Percentiles rank a stretch among this genome's conserved stretches.
These are phyloP conservation scores for Lepiota subincarnata DNA, from an alignment of 768 basidiomycete species.

Conservation along the genomic window DNA sequence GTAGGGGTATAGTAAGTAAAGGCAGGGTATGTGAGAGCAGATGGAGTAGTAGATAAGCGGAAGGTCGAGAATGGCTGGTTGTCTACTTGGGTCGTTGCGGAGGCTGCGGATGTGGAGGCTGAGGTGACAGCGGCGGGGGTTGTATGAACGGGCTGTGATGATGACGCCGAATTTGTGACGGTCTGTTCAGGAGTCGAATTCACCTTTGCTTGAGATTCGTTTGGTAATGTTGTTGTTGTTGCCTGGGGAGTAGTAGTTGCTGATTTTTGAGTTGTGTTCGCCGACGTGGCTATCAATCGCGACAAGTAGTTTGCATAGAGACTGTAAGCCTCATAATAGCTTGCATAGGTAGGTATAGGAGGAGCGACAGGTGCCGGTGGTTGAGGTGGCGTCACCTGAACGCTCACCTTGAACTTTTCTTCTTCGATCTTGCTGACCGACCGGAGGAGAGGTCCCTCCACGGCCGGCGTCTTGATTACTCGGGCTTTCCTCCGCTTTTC, in stretches of 20 bases:
- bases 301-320: not conserved
- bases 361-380: constrained; percentile 26
- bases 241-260: constrained; percentile 6
- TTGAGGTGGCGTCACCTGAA: constrained; percentile 15
- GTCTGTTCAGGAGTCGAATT: not conserved
- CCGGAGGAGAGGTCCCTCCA: constrained; percentile 65
- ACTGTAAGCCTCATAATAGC: not conserved
- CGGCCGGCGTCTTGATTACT: constrained; percentile 50
- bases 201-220: not conserved
- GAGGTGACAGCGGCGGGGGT: constrained; percentile 1
- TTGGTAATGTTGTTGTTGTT: constrained; percentile 3
- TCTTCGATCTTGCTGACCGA: constrained; percentile 69
- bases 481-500: constrained; percentile 71
- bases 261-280: not conserved
- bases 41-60: constrained; percentile 6
- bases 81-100: not conserved
- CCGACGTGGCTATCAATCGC: not conserved
- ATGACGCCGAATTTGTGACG: constrained; percentile 1
- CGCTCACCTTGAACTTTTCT: constrained; percentile 36
- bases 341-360: constrained; percentile 15
- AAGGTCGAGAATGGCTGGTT: constrained; percentile 5
- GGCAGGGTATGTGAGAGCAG: constrained; percentile 5
- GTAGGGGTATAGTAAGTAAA: constrained; percentile 10
- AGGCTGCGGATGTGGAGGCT: not conserved
- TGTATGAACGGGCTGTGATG: constrained; percentile 2